Evolutionary conservation across 495 filamentous ascomycete genomes (phyloP).

Genomic region (Podospora didyma): DNA sequence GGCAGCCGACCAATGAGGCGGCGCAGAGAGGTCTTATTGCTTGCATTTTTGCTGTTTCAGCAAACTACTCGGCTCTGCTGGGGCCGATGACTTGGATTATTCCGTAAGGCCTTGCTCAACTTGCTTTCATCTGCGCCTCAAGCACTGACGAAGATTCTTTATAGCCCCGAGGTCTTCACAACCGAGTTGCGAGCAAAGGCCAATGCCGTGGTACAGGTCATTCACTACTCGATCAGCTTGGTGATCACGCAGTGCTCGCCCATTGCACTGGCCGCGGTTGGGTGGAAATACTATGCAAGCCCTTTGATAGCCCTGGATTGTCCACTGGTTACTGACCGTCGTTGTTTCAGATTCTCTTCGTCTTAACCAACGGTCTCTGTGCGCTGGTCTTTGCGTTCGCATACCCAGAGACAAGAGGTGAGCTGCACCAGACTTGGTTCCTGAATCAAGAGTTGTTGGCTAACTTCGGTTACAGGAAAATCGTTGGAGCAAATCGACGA

Average conservation of each 20-base stretch:
- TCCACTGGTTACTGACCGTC: too few relatives aligned
- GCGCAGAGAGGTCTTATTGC: slow-evolving; percentile 50
- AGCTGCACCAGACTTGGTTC: neutral
- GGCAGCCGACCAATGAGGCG: slow-evolving; percentile 29
- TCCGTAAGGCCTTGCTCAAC: slow-evolving; percentile 23
- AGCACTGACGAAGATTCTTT: neutral
- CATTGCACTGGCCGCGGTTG: slow-evolving; percentile 44
- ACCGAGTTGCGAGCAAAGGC: slow-evolving; percentile 51
- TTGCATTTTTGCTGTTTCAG: slow-evolving; percentile 56
- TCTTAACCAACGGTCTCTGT: slow-evolving; percentile 47
- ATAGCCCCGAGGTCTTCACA: slow-evolving; percentile 52
- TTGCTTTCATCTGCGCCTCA: neutral
- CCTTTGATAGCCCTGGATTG: neutral
- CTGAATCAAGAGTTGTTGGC: too few relatives aligned
- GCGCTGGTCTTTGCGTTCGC: slow-evolving; percentile 40
- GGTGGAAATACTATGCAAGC: slow-evolving; percentile 45
- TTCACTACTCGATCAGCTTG: slow-evolving; percentile 53
- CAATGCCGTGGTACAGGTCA: slow-evolving; percentile 48
- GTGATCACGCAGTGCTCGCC: slow-evolving; percentile 55
- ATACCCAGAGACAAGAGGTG: slow-evolving; percentile 51
- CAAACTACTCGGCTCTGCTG: slow-evolving; percentile 50
- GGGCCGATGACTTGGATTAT: slow-evolving; percentile 56
- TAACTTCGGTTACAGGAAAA: slow-evolving; percentile 21
- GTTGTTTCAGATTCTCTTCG: slow-evolving; percentile 52
- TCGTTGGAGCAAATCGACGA: slow-evolving; percentile 49